Evolutionary conservation across 2,329 filamentous ascomycete genomes (phyloP), one percentile per base, ranked within the genome.

Genomic region (Xylaria polymorpha): DNA sequence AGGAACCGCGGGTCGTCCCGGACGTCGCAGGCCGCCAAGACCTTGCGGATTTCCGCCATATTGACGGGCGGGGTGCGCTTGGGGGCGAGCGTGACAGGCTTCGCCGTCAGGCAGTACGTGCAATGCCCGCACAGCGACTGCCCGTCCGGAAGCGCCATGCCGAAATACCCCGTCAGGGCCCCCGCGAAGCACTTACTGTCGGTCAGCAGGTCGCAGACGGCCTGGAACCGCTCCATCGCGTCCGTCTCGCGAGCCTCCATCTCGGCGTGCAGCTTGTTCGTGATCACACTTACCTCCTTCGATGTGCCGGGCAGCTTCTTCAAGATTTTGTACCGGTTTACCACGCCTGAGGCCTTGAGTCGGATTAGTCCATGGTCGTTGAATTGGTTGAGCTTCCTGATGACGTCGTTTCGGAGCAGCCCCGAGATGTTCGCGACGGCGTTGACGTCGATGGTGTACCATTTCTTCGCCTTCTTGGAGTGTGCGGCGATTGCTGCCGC

Each of bases 1-100:
- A 91, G 78, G 71, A 89, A 86, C 14, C 88, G 78, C 1, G 88
- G 82, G 74, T 91, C 88, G 56, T 91, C 86, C 1, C 86, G 81
- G 0, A 84, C 82, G 0, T 78, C 72, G 14, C 85, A 83, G 0
- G 76, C 80, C 0, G 76, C 69, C 1, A 90, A 77, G 0, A 90
- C 78, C 1, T 73, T 76, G 7, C 76, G 66, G 56, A 90, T 84
- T 0, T 79, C 79, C 0, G 67, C 67, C 0, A 72, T 64, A 64
- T 88, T 79, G 3, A 86, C 79, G 0, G 74, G 70, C 18, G 81
- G 79, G 0, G 77, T 78, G 9, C 81, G 79, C 35, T 80, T 81
- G 0, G 80, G 75, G 0, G 84, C 80, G 12, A 85, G 75, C 6
- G 77, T 66, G 1, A 86, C 74, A 0, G 79, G 73, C 59, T 75